Base-by-base conservation (phyloP, 352 stramenopile genomes). In the Phytophthora pisi region DNA sequence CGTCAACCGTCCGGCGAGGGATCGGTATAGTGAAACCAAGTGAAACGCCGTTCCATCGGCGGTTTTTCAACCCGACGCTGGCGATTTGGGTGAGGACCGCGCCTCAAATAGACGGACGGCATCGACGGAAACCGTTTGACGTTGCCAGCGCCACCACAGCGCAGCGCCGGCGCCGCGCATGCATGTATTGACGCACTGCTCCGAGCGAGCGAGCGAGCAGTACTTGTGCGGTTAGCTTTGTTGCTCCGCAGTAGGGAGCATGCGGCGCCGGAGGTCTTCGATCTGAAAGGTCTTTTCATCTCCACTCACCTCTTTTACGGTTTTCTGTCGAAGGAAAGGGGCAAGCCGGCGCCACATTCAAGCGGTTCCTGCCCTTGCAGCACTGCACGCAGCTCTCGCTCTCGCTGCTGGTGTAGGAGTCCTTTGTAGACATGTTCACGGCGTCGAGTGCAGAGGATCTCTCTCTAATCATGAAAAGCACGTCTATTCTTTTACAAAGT, bases 1-100 rank as follows among this genome's bases (percentile, higher is more conserved):
- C 49, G 70, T 75, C 66, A 46, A n/a, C 60, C 30, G 9, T 18
- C 49, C 60, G 24, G 15, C 9, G 46, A 38, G 53, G 9, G 2
- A n/a, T 3, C 0, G 36, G 4, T 42, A 72, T 78, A 78, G 28
- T 72, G 36, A 68, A 58, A 56, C 4, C 61, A 74, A 78, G 66
- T 72, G 11, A 46, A 61, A 46, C 16, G 18, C 10, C 20, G 23
- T 13, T 23, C 24, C 20, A 10, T 30, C 16, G 42, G 24, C 51
- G 30, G 57, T 28, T 45, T 70, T 64, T 70, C 63, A 70, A 70
- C 46, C 43, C 18, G 63, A 70, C 63, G 56, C 56, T 65, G 36
- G 20, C 34, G 8, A 36, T 54, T 55, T 60, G 36, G 36, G 40
- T 64, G 61, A 64, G 62, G 60, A 30, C n/a, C 40, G 50, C 1